Conservation (phyloP, 1,284 basidiomycete species). For the Exobasidium cylindrosporum region DNA sequence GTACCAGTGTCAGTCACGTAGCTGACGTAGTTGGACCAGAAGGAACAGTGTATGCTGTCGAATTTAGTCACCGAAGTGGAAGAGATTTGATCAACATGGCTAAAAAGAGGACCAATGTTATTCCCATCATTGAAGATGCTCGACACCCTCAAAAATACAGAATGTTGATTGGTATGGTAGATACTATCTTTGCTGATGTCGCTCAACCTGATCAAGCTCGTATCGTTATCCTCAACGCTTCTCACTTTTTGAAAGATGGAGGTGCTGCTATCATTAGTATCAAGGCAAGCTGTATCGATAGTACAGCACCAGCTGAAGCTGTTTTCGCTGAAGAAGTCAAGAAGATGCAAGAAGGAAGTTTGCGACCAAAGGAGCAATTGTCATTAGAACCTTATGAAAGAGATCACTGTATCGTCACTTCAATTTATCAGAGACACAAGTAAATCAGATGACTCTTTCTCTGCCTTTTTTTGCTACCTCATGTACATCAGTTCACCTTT, state of each 20-base stretch:
- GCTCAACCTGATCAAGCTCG: slow-evolving; percentile 95
- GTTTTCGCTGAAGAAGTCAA: slow-evolving; percentile 89
- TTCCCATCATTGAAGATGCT: slow-evolving; percentile 96
- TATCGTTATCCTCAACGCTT: slow-evolving; percentile 79
- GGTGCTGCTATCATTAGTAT: slow-evolving; percentile 95
- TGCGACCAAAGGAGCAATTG: slow-evolving; percentile 77
- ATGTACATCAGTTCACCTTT: too few species aligned
- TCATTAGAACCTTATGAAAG: slow-evolving; percentile 62
- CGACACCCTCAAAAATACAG: slow-evolving; percentile 66
- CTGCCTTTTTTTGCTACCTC: too few species aligned
- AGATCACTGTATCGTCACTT: slow-evolving; percentile 53
- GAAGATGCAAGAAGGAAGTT: slow-evolving; percentile 65
- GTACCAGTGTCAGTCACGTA: slow-evolving; percentile 96
- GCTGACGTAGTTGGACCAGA: slow-evolving; percentile 97
- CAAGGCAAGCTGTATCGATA: slow-evolving; percentile 99
- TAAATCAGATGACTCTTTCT: not conserved
- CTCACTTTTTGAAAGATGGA: slow-evolving; percentile 91
- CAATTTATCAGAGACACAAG: slow-evolving; percentile 48
- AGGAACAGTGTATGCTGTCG: slow-evolving; percentile 94
- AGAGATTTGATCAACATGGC: slow-evolving; percentile 99
- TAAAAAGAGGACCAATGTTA: slow-evolving; percentile 98
- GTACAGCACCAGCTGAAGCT: slow-evolving; percentile 80
- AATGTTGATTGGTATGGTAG: slow-evolving; percentile 52
- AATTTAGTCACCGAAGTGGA: slow-evolving; percentile 94
- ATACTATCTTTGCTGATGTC: slow-evolving; percentile 78